Percentiles rank a stretch among this genome's conserved stretches.
These are phyloP conservation scores for Aureobasidium mangrovei DNA, from an alignment of 2,329 filamentous ascomycete species.

Conservation along the genomic window DNA sequence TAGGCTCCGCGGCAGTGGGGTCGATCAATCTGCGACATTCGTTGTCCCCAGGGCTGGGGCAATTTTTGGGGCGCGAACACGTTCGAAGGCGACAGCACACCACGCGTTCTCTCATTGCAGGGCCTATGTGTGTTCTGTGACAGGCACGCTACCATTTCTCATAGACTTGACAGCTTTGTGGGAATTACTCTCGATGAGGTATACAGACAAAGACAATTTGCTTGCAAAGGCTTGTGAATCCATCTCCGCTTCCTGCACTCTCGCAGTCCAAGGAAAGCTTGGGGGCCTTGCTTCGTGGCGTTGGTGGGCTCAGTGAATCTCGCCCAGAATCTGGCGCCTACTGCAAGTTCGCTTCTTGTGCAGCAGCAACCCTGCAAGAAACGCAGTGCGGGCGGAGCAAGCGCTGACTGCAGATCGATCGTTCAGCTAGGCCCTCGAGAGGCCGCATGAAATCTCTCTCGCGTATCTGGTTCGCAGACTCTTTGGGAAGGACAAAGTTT, in stretches of 20 bases:
- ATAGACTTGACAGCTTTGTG: too few species aligned
- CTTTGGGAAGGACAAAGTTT: neutral
- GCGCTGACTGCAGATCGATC: conserved; percentile 5
- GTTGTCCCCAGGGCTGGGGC: neutral
- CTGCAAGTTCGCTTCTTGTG: neutral
- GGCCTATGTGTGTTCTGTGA: too few species aligned
- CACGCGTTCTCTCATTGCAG: neutral
- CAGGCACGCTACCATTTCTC: too few species aligned
- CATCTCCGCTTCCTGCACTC: neutral
- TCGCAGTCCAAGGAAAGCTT: neutral
- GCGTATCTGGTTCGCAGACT: neutral
- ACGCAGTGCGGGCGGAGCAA: neutral
- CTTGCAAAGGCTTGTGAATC: neutral
- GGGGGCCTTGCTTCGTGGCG: neutral
- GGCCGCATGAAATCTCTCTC: neutral
- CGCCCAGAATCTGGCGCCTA: neutral
- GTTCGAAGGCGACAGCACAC: neutral
- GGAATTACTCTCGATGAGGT: too few species aligned
- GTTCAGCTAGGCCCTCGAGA: too few species aligned
- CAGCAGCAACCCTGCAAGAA: neutral
- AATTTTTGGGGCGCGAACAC: neutral
- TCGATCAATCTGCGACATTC: neutral
- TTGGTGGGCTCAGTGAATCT: neutral
- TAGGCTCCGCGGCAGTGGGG: neutral
- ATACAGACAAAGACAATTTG: neutral